Base-by-base conservation (phyloP, 352 stramenopile genomes). In the Pythium rhizo-oryzae region DNA sequence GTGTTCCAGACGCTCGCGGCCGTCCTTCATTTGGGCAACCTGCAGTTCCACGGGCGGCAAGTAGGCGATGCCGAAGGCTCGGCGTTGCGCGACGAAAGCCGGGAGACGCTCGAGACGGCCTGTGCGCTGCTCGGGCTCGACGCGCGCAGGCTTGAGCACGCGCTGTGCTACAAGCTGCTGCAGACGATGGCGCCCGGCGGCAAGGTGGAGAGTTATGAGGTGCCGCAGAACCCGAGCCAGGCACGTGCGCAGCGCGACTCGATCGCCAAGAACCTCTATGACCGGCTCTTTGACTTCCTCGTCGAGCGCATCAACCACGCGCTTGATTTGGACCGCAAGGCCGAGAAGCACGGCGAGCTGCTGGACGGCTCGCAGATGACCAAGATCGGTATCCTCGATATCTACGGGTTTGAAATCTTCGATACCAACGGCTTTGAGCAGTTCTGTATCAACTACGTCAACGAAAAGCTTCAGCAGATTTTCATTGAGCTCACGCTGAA, bases 391-490 rank as follows among this genome's bases (percentile, higher is more conserved):
- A 96, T 99, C 35, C 78, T 99, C 41, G 97, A 99, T 71, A 98
- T 99, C 63, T 99, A 98, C 71, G 96, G 97, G 1, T 99, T 99
- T 81, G 97, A 99, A 72, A 91, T 92, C 23, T 99, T 99, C 62
- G 81, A 97, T 55, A 90, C 89, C 43, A 99, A 99, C 71, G 91
- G 84, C 18, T 98, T 98, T 71, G 93, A 98, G 71, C 96, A 99
- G 71, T 96, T 98, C 49, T 98, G 93, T 65, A 98, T 98, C 85
- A 98, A 98, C 75, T 98, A 96, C 56, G 92, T 94, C 55, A 98
- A 98, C 75, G 93, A 98, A 66, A 98, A 97, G 74, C 81, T 98
- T 41, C 93, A 98, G 76, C 87, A 94, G 54, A 88, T 96, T 65
- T 97, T 97, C 72, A 98, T 98, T 59, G 89, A 97, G 62, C 87